phyloP scores from a whole-genome alignment of 2,329 filamentous ascomycete species.

The Epichloe festucae region DNA sequence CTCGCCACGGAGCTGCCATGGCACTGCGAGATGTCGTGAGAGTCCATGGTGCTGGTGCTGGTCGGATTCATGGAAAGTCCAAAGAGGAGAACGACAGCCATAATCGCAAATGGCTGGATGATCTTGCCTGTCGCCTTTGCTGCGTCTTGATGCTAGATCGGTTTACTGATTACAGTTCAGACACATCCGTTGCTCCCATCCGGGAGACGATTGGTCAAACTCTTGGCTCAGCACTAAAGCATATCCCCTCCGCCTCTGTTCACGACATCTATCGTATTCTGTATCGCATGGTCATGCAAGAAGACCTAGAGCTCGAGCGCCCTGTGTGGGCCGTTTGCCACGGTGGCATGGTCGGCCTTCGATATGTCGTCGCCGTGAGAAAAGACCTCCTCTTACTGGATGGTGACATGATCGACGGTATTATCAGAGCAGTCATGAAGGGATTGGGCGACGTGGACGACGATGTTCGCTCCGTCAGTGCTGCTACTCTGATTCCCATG shows the following conservation, averaged over 20 bases:
- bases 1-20: constrained; percentile 91
- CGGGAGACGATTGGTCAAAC: constrained; percentile 92
- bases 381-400: constrained; percentile 84
- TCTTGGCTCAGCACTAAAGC: constrained; percentile 75
- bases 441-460: constrained; percentile 84
- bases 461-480: constrained; percentile 91
- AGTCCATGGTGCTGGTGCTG: constrained; percentile 82
- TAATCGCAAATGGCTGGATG: constrained; percentile 82
- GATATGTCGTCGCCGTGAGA: constrained; percentile 88
- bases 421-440: constrained; percentile 87
- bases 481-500: constrained; percentile 93
- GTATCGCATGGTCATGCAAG: constrained; percentile 83
- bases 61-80: constrained; percentile 57
- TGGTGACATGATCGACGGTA: constrained; percentile 77
- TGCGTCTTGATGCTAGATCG: constrained; percentile 95
- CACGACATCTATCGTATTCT: constrained; percentile 74
- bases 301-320: constrained; percentile 58
- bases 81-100: constrained; percentile 62
- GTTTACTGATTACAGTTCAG: constrained; percentile 95
- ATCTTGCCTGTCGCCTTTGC: constrained; percentile 86
- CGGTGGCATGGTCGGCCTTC: constrained; percentile 91
- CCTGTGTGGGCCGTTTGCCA: constrained; percentile 92
- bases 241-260: constrained; percentile 68
- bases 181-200: constrained; percentile 93
- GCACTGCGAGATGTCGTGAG: constrained; percentile 82